Evolutionary conservation across 1,284 basidiomycete species (phyloP), one percentile per base, ranked within the genome.

Genomic region (Melampsora americana): DNA sequence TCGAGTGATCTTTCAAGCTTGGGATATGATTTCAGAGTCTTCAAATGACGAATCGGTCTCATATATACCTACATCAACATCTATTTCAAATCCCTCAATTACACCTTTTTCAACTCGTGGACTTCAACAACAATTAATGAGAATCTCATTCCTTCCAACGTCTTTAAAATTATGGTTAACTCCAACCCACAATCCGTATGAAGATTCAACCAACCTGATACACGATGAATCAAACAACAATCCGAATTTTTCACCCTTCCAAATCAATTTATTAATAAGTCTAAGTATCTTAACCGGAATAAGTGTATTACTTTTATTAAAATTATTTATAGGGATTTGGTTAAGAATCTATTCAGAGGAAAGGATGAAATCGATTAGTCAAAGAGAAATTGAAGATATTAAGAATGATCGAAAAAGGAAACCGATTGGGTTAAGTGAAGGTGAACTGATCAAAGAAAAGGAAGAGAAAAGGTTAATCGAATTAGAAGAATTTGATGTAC

Each of bases 1-100:
- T 77, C 87, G 97, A 39, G 89, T 99, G 44, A 89, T 90, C 44
- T 87, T 89, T 6, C 95, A 98, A 82, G 92, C 92, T 5, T 79
- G 86, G 44, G 84, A 85, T 46, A 87, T 87, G 86, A 83, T 94
- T 60, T 87, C 85, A 26, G 84, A 84, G 69, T 80, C 79, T 61
- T 81, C 82, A 46, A 80, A 82, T 64, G 83, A 84, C 78, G 84
- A 84, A 73, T 83, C n/a, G 4, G 23, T 30, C 23, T 12, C 53
- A 26, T 30, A 16, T 26, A 30, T 2, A 30, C 53, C 53, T 2
- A 44, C 16, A 1, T 44, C 42, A 0, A 44, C 42, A 1, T 44
- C 42, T 3, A 44, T 44, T 14, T 16, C 16, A 1, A 44, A 44
- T 44, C 1, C 7, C 14, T 30, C 53, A 26, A 26, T 14, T n/a